These are phyloP conservation scores for Angophora floribunda DNA, from an alignment of 345 rosid genomes.

Conservation along the genomic window DNA sequence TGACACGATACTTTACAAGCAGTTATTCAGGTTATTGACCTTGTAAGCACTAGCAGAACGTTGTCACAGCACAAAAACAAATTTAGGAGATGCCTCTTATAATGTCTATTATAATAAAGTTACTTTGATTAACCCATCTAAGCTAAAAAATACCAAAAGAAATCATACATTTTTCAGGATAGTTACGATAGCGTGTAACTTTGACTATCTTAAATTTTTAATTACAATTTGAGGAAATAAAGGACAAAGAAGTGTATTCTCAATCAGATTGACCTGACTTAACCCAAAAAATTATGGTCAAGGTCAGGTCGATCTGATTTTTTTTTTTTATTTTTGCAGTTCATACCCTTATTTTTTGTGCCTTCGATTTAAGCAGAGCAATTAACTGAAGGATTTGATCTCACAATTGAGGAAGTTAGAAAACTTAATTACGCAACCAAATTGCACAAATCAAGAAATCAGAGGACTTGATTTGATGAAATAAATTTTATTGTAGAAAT, in stretches of 20 bases:
- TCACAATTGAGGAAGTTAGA: not conserved
- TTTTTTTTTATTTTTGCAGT: not conserved
- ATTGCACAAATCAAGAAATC: not conserved
- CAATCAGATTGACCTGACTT: accelerated
- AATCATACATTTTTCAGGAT: not conserved
- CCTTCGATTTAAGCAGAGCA: not conserved
- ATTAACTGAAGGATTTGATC: not conserved
- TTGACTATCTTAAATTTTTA: accelerated
- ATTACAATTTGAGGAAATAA: not conserved
- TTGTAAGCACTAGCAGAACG: not conserved
- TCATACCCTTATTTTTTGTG: not conserved
- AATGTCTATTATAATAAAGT: not conserved
- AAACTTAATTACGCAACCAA: not conserved
- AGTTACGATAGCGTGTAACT: not conserved
- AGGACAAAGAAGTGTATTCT: not conserved
- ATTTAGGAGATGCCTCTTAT: not conserved
- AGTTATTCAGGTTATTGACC: not conserved
- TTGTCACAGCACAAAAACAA: not conserved
- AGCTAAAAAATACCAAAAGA: not conserved
- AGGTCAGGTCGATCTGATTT: not conserved
- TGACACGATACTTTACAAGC: not conserved
- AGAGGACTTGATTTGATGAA: not conserved
- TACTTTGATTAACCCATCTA: not conserved
- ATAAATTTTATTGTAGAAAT: accelerated
- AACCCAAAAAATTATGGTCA: not conserved